Percentiles rank a stretch among this genome's conserved stretches.
Evolutionary conservation across 371 early-diverging fungal species (phyloP).

Genomic region (Nematocida ironsii): DNA sequence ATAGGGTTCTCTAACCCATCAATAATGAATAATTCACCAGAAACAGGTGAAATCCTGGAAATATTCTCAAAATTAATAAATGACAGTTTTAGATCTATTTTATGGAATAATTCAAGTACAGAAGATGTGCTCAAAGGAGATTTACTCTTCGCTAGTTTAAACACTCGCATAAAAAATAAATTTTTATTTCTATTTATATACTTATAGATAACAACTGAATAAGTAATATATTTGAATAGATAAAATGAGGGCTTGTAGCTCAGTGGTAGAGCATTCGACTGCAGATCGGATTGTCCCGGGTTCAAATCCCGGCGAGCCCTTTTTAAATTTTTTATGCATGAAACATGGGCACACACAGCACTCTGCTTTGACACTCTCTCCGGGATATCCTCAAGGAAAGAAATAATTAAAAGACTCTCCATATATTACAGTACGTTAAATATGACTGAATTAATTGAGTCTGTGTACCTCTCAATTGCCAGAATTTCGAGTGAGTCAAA

Average conservation of each 20-base stretch:
- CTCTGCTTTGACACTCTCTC: constrained; percentile 63
- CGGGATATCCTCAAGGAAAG: constrained; percentile 59
- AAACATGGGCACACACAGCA: constrained; percentile 19
- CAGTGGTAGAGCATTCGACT: constrained; percentile 69
- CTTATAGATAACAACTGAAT: background rate
- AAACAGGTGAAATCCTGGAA: constrained; percentile 14
- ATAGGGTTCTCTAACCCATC: constrained; percentile 28
- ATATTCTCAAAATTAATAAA: constrained; percentile 7
- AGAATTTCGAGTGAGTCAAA: constrained; percentile 78
- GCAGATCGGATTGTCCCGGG: constrained; percentile 68
- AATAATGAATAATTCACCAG: constrained; percentile 52
- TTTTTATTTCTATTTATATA: background rate
- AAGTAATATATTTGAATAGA: background rate
- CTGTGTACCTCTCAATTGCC: constrained; percentile 65
- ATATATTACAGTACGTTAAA: constrained; percentile 44
- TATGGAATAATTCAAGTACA: constrained; percentile 43
- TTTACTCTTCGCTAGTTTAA: constrained; percentile 27
- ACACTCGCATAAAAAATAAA: constrained; percentile 54
- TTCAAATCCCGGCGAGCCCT: constrained; percentile 67
- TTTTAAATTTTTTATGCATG: constrained; percentile 52
- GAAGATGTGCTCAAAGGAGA: constrained; percentile 44
- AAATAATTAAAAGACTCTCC: constrained; percentile 64
- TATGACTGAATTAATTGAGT: constrained; percentile 47
- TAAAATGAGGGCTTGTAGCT: constrained; percentile 60
- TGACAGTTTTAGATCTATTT: constrained; percentile 13